Evolutionary conservation across 495 filamentous ascomycete genomes (phyloP).

Genomic region (Neurospora sp.): DNA sequence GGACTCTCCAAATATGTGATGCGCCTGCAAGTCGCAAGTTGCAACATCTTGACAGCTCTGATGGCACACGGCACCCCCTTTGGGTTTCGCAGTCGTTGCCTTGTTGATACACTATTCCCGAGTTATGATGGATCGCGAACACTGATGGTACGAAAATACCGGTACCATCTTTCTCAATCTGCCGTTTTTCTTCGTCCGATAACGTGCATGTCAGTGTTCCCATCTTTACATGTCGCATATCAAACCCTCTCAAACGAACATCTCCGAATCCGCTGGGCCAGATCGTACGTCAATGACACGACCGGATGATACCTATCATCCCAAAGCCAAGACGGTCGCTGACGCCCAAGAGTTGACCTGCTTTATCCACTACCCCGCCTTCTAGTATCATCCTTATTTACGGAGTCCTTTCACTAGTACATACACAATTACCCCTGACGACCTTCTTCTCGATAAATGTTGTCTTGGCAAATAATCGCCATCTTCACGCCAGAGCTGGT

Average conservation of each 20-base stretch:
- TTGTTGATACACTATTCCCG: not conserved
- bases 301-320: not conserved
- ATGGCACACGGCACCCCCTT: not conserved
- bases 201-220: not conserved
- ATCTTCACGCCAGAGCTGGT: not conserved
- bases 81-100: not conserved
- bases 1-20: not conserved
- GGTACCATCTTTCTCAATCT: not conserved
- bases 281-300: not conserved
- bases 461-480: not conserved
- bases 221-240: not conserved
- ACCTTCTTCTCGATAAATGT: not conserved
- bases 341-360: not conserved
- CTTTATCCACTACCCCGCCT: not conserved
- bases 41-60: not conserved
- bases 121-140: not conserved
- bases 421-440: not conserved
- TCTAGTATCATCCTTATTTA: not conserved
- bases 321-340: not conserved
- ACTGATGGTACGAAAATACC: not conserved
- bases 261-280: not conserved
- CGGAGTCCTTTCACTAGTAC: not conserved
- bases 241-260: not conserved
- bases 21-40: not conserved
- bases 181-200: not conserved